Percentiles rank a stretch among this genome's conserved stretches.
Conservation (phyloP, 1,284 basidiomycete species). For the Sanghuangporus sanghuang region DNA sequence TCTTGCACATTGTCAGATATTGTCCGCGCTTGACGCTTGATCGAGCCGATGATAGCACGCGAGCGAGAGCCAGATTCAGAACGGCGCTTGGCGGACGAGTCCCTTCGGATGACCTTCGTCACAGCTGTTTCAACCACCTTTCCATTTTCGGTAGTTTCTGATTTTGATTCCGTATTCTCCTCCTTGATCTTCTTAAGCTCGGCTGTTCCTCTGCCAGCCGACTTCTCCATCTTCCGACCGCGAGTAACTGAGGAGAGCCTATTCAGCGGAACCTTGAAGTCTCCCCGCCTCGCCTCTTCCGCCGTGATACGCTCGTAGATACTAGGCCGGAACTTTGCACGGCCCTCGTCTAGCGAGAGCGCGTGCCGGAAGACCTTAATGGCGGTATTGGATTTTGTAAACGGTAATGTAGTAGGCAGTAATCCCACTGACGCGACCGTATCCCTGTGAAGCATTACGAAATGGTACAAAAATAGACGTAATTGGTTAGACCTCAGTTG, state of each 20-base stretch:
- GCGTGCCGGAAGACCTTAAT: constrained; percentile 36
- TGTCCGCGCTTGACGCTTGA: constrained; percentile 8
- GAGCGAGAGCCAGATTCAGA: constrained; percentile 6
- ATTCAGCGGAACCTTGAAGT: constrained; percentile 5
- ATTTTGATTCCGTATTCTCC: not conserved
- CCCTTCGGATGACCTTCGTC: not conserved
- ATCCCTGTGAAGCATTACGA: constrained; percentile 23
- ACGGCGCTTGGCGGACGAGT: not conserved
- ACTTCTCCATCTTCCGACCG: not conserved
- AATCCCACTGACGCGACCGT: constrained; percentile 35
- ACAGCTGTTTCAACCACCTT: not conserved
- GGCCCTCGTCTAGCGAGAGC: constrained; percentile 36
- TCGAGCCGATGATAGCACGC: constrained; percentile 6
- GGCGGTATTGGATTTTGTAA: constrained; percentile 31
- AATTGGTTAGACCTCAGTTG: not conserved
- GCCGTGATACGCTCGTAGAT: constrained; percentile 14
- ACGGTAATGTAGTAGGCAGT: constrained; percentile 33
- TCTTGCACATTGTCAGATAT: constrained; percentile 5
- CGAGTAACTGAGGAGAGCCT: not conserved
- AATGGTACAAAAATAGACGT: not conserved
- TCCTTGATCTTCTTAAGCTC: constrained; percentile 1
- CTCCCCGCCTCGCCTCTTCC: constrained; percentile 11
- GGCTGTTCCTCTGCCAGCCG: not conserved
- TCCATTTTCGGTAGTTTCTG: not conserved
- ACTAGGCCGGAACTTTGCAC: constrained; percentile 21